Evolutionary conservation across 495 filamentous ascomycete species (phyloP).

Genomic region (Thermochaetoides thermophila): DNA sequence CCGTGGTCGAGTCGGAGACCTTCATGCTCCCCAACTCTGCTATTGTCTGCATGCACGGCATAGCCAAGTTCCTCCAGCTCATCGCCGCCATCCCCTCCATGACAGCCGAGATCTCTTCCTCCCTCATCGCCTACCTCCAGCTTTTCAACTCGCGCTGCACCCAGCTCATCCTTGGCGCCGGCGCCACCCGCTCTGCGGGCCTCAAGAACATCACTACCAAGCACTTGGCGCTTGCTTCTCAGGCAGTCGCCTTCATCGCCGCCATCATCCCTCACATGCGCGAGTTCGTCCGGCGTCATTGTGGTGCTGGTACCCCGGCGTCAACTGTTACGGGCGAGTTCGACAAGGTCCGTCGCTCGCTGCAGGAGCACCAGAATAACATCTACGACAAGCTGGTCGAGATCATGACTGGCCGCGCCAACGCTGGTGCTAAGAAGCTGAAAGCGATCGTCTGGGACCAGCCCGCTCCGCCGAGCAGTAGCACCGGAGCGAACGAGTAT

Average conservation of each 20-base stretch:
- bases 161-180: slow-evolving; percentile 88
- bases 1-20: slow-evolving; percentile 67
- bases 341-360: slow-evolving; percentile 77
- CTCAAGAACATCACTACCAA: slow-evolving; percentile 94
- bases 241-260: slow-evolving; percentile 77
- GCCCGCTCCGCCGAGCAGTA: no score
- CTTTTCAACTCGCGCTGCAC: slow-evolving; percentile 89
- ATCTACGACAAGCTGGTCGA: slow-evolving; percentile 94
- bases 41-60: slow-evolving; percentile 59
- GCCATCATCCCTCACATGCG: slow-evolving; percentile 79
- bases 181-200: slow-evolving; percentile 79
- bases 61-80: slow-evolving; percentile 69
- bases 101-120: slow-evolving; percentile 64
- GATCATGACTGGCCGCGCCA: slow-evolving; percentile 76
- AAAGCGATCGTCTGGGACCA: slow-evolving; percentile 63
- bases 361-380: slow-evolving; percentile 81
- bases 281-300: slow-evolving; percentile 76
- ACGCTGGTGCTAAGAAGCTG: slow-evolving; percentile 57
- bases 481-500: slow-evolving; percentile 43
- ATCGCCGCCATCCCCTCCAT: slow-evolving; percentile 75
- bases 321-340: slow-evolving; percentile 64
- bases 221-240: slow-evolving; percentile 83
- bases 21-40: slow-evolving; percentile 80
- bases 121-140: slow-evolving; percentile 50
- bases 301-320: slow-evolving; percentile 34